Base-by-base conservation (phyloP, 129 eudicot genomes). In the Solidago caesia region DNA sequence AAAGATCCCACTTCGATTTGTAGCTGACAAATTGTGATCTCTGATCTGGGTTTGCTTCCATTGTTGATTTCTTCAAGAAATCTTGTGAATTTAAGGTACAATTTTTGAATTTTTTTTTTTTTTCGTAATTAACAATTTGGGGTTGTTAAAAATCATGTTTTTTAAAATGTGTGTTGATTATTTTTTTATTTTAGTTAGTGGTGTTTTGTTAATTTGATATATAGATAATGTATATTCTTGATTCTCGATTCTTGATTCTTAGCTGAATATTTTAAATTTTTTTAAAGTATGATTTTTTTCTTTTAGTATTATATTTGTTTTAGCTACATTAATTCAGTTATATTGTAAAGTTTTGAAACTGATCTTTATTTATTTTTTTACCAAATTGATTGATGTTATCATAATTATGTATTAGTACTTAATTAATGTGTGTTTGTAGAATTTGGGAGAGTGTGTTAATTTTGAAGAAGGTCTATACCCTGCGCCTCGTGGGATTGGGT, bases 231-330 rank as follows among this genome's bases (percentile, higher is more conserved):
- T 44, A 56, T 79, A 73, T 77, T 78, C 76, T 43, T 51, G 21
- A 21, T 77, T 77, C 56, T 44, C 60, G 81, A 77, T 77, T 77
- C 76, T 77, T 72, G 61, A n/a, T 79, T 79, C 64, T 53, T 44
- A 65, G 69, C 68, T 45, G 16, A 46, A 41, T 64, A 21, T 29
- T 47, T 13, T 8, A 26, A 21, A n/a, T 52, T 64, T 15, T 27
- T 47, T 3, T 46, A 51, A 12, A 70, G 72, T 78, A 63, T 71
- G 67, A 78, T 78, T 51, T 78, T 47, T 0, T 10, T 78, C 52
- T 78, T 47, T 0, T 10, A 62, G 47, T 70, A 0, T 55, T 47
- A n/a, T 57, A 12, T 59, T 59, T 12, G 60, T 5, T 39, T 12
- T 49, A 51, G 53, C 16, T 75, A 42, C 47, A 46, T 64, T 69